Conservation (phyloP, 2,329 filamentous ascomycete species). For the Neonectria faginata region DNA sequence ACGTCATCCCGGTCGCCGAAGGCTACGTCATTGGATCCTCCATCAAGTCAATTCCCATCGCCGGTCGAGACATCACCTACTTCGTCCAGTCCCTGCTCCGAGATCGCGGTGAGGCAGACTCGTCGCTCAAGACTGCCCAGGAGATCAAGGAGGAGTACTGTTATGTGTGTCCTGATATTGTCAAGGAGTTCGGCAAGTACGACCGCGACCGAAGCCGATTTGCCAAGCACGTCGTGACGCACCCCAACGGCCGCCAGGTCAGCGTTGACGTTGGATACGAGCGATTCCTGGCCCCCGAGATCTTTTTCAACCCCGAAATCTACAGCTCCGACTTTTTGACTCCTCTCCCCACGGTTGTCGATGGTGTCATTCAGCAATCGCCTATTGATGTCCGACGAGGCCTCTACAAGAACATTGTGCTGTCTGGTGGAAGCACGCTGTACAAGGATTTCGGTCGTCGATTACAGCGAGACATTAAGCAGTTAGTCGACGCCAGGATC, state of each 20-base stretch:
- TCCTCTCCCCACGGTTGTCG: conserved; percentile 91
- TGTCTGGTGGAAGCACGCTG: conserved; percentile 95
- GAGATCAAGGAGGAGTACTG: conserved; percentile 99
- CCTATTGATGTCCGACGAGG: conserved; percentile 97
- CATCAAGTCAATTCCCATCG: conserved; percentile 99
- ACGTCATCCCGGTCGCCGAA: conserved; percentile 98
- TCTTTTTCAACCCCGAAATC: conserved; percentile 99
- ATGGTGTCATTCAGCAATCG: conserved; percentile 96
- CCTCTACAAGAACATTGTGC: conserved; percentile 99
- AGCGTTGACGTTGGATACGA: conserved; percentile 96
- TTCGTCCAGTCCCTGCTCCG: conserved; percentile 97
- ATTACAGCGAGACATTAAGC: conserved; percentile 96
- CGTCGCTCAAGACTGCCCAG: conserved; percentile 95
- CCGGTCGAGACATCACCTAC: conserved; percentile 97
- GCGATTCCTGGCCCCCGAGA: conserved; percentile 96
- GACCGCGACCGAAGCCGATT: conserved; percentile 94
- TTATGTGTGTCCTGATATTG: conserved; percentile 98
- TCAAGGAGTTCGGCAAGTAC: conserved; percentile 96
- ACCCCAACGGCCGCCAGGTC: conserved; percentile 86
- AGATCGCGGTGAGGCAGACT: conserved; percentile 96
- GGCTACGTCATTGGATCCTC: conserved; percentile 99
- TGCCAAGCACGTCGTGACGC: conserved; percentile 86
- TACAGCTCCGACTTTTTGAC: conserved; percentile 99
- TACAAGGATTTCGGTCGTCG: conserved; percentile 99
- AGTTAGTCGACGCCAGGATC: conserved; percentile 93